Evolutionary conservation across 2,329 filamentous ascomycete genomes (phyloP).

Genomic region (Talaromyces islandicus): DNA sequence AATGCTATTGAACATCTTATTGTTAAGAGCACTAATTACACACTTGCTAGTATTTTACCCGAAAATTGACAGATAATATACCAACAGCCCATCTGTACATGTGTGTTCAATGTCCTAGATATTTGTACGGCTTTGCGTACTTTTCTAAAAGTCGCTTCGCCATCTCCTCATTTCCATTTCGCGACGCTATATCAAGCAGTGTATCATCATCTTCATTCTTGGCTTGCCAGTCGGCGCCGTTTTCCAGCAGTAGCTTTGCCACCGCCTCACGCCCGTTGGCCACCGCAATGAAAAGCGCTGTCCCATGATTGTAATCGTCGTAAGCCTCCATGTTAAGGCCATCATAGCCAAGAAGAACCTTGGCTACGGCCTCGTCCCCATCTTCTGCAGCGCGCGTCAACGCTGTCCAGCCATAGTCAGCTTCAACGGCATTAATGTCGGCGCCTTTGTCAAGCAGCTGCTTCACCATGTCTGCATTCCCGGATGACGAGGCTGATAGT

Average conservation of each 20-base stretch:
- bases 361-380: neutral
- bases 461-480: constrained; percentile 5
- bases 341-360: neutral
- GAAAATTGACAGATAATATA: neutral
- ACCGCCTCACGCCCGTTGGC: neutral
- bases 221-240: neutral
- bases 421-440: neutral
- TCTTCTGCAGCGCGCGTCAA: neutral
- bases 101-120: neutral
- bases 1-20: too few species aligned
- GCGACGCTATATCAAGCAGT: neutral
- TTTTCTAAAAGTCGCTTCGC: neutral
- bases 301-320: neutral
- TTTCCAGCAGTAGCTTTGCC: constrained; percentile 2
- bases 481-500: constrained; percentile 12
- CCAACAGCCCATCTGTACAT: neutral
- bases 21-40: too few species aligned
- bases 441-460: constrained; percentile 4
- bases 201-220: neutral
- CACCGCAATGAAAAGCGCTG: neutral
- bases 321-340: neutral
- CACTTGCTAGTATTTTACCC: neutral
- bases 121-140: neutral
- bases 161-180: constrained; percentile 20
- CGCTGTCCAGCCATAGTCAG: neutral